Percentiles rank a stretch among this genome's conserved stretches.
phyloP scores from a whole-genome alignment of 768 basidiomycete species.

The Leccinum subgranulosum region DNA sequence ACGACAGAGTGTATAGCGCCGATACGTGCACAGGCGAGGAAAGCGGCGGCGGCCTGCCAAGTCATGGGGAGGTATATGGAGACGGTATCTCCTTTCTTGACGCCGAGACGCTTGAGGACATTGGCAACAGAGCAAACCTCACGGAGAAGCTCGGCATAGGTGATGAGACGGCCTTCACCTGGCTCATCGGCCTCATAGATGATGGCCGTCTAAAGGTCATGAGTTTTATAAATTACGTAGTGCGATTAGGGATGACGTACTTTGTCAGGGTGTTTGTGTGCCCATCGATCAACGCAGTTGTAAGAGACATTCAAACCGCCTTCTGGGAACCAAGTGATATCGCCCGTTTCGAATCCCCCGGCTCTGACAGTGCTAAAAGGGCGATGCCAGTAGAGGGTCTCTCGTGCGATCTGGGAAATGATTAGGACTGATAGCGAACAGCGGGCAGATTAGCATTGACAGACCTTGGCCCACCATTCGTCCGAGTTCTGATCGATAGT shows the following conservation, averaged over 20 bases:
- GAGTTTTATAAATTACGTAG: background rate
- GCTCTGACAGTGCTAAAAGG: constrained; percentile 85
- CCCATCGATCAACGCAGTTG: constrained; percentile 98
- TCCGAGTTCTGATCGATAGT: constrained; percentile 79
- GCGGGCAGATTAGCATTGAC: background rate
- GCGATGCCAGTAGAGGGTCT: constrained; percentile 82
- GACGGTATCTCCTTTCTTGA: constrained; percentile 95
- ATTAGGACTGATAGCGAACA: background rate
- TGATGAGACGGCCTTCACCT: constrained; percentile 68
- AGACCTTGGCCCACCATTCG: constrained; percentile 86
- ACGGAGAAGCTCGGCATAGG: constrained; percentile 81
- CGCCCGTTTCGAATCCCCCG: constrained; percentile 80
- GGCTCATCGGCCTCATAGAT: constrained; percentile 99
- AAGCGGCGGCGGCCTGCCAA: constrained; percentile 93
- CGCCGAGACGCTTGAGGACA: constrained; percentile 82
- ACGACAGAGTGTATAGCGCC: constrained; percentile 97
- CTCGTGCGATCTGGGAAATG: constrained; percentile 54
- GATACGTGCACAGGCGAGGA: constrained; percentile 96
- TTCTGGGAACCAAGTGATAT: constrained; percentile 96
- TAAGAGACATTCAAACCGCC: constrained; percentile 90
- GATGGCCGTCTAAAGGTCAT: constrained; percentile 69
- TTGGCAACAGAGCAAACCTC: constrained; percentile 91
- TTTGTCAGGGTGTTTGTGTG: constrained; percentile 83
- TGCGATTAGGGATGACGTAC: constrained; percentile 33
- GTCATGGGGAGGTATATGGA: constrained; percentile 93